phyloP scores from a whole-genome alignment of 805 yeast genomes.

The Barnettozyma vustinii region DNA sequence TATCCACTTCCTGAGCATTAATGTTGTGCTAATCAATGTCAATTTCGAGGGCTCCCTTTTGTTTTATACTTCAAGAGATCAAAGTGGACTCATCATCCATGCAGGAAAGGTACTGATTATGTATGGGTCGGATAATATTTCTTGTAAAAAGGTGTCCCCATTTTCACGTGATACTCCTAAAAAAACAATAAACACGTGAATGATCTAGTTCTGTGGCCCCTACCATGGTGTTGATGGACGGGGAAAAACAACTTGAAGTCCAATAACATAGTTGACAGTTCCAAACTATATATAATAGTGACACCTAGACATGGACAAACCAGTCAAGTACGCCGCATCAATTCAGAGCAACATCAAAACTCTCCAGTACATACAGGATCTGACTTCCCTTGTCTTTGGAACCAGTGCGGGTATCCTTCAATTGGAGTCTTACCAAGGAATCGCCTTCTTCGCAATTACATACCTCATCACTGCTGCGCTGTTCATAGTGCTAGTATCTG shows the following conservation, averaged over 20 bases:
- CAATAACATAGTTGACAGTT: too few relatives aligned
- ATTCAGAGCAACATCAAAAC: conserved; percentile 8
- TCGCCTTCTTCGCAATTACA: conserved; percentile 14
- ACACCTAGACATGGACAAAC: conserved; percentile 16
- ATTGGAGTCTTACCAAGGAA: conserved; percentile 21
- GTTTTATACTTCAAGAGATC: not conserved
- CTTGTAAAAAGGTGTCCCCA: not conserved
- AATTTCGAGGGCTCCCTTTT: not conserved
- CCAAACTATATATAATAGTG: too few relatives aligned
- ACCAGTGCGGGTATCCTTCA: conserved; percentile 22
- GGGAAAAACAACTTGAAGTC: not conserved
- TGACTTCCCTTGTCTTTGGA: conserved; percentile 21
- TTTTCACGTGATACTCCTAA: not conserved
- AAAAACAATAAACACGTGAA: not conserved
- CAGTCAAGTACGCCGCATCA: conserved; percentile 16
- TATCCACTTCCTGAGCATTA: not conserved
- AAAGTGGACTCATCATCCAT: not conserved
- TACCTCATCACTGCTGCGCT: conserved; percentile 6
- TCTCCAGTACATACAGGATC: conserved; percentile 22
- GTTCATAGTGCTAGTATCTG: conserved; percentile 9
- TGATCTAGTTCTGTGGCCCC: not conserved
- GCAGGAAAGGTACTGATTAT: not conserved
- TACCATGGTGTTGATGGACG: not conserved
- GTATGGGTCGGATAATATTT: too few relatives aligned
- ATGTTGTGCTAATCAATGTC: not conserved